Evolutionary conservation across 768 basidiomycete genomes (phyloP).

Genomic region (Ramaria sp.): DNA sequence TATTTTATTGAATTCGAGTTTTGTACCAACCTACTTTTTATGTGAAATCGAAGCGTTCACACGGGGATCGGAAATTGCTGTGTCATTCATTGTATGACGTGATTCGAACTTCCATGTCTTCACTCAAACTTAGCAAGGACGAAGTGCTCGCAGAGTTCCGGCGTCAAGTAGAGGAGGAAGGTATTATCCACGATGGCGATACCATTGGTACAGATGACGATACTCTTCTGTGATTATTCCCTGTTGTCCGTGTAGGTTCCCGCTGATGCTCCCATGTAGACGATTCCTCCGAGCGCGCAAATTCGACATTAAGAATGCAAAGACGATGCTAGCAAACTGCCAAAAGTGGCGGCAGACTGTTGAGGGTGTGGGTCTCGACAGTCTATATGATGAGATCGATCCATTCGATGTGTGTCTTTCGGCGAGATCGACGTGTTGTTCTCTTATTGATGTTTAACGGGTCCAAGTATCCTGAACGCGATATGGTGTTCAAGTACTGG

Average conservation of each 20-base stretch:
- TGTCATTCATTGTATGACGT: neutral
- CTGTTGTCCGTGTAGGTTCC: neutral
- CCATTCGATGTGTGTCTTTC: slow-evolving; percentile 51
- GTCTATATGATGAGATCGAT: slow-evolving; percentile 48
- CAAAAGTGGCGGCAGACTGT: slow-evolving; percentile 60
- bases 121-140: slow-evolving; percentile 17
- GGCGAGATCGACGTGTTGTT: neutral
- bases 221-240: slow-evolving; percentile 34
- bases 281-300: slow-evolving; percentile 70
- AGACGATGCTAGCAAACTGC: slow-evolving; percentile 55
- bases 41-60: neutral
- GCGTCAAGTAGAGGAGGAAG: slow-evolving; percentile 38
- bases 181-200: slow-evolving; percentile 46
- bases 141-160: slow-evolving; percentile 41
- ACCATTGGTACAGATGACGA: slow-evolving; percentile 49
- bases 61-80: neutral
- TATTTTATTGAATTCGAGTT: neutral
- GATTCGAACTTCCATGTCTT: slow-evolving; percentile 14
- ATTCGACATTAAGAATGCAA: slow-evolving; percentile 34
- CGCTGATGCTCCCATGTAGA: slow-evolving; percentile 23
- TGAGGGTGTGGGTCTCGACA: slow-evolving; percentile 54
- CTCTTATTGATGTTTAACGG: neutral
- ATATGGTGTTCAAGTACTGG: slow-evolving; percentile 63
- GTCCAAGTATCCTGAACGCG: slow-evolving; percentile 55
- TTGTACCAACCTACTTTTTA: neutral